Evolutionary conservation across 2,329 filamentous ascomycete species (phyloP).

Genomic region (Penicillium thymicola): DNA sequence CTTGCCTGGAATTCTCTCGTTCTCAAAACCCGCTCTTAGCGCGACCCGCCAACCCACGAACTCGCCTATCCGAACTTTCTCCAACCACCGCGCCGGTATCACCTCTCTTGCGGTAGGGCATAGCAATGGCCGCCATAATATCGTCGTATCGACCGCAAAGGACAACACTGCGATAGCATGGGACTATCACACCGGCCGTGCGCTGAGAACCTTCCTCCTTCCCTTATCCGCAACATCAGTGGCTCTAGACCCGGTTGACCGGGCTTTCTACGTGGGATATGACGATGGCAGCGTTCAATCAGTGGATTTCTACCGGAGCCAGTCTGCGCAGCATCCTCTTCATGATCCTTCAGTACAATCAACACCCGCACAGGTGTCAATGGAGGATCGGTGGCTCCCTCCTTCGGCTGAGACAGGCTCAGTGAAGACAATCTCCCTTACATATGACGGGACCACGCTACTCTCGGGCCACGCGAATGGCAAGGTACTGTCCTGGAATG

Average conservation of each 20-base stretch:
- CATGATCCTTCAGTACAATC: constrained; percentile 36
- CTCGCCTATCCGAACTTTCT: constrained; percentile 71
- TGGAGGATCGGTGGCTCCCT: constrained; percentile 48
- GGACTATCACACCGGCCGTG: constrained; percentile 79
- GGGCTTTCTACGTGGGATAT: constrained; percentile 76
- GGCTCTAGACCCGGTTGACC: constrained; percentile 74
- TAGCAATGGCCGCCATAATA: constrained; percentile 68
- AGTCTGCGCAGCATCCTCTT: constrained; percentile 41
- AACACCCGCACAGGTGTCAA: constrained; percentile 40
- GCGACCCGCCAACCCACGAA: constrained; percentile 44
- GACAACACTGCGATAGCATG: constrained; percentile 90
- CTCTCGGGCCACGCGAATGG: constrained; percentile 79
- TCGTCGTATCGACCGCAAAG: constrained; percentile 77
- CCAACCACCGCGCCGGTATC: constrained; percentile 61
- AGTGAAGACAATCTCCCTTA: constrained; percentile 66
- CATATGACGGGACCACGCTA: constrained; percentile 76
- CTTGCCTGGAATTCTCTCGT: constrained; percentile 67
- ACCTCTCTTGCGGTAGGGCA: constrained; percentile 58
- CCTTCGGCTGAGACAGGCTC: constrained; percentile 63
- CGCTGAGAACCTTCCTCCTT: constrained; percentile 78
- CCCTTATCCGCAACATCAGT: constrained; percentile 69
- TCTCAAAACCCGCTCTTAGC: constrained; percentile 46
- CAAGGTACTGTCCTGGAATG: constrained; percentile 76
- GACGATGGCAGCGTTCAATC: constrained; percentile 77
- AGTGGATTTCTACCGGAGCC: constrained; percentile 66